Percentiles rank a stretch among this genome's conserved stretches.
Conservation (phyloP, 1,139 yeast species). For the Pichia sp. region DNA sequence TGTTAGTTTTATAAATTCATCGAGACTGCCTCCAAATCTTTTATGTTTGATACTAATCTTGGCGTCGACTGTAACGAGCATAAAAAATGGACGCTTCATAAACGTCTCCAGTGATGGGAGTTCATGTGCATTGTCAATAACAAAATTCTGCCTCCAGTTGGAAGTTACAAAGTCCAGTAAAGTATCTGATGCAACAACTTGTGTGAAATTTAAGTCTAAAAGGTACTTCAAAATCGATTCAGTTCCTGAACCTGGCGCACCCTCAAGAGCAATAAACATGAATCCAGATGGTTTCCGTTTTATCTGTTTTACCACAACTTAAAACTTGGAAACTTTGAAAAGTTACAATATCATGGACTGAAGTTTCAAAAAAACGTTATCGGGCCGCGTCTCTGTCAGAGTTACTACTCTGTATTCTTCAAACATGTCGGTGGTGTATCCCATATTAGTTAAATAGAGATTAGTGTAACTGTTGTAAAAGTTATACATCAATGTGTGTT, state of each 20-base stretch:
- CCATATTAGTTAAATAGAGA: too few relatives aligned
- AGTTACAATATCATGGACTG: too few relatives aligned
- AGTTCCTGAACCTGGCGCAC: not conserved
- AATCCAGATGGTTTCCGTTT: too few relatives aligned
- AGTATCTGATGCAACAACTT: conserved; percentile 26
- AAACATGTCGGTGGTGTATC: too few relatives aligned
- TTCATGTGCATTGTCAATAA: conserved; percentile 45
- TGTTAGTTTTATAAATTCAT: conserved; percentile 31
- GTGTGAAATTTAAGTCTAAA: not conserved
- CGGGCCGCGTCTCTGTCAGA: too few relatives aligned
- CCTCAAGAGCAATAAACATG: not conserved
- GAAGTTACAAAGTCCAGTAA: conserved; percentile 58
- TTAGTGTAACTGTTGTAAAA: too few relatives aligned
- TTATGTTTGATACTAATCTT: conserved; percentile 50
- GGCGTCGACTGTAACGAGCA: conserved; percentile 76
- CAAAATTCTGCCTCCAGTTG: conserved; percentile 62
- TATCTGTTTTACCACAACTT: too few relatives aligned
- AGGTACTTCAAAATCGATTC: not conserved
- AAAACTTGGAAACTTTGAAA: too few relatives aligned
- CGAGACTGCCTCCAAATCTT: conserved; percentile 36
- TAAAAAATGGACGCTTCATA: conserved; percentile 74
- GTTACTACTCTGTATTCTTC: too few relatives aligned
- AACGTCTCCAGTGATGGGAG: conserved; percentile 41
- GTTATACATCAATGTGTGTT: too few relatives aligned
- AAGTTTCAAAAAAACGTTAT: too few relatives aligned